Evolutionary conservation across 805 yeast species (phyloP), one percentile per base, ranked within the genome.

Genomic region (Kregervanrija delftensis): DNA sequence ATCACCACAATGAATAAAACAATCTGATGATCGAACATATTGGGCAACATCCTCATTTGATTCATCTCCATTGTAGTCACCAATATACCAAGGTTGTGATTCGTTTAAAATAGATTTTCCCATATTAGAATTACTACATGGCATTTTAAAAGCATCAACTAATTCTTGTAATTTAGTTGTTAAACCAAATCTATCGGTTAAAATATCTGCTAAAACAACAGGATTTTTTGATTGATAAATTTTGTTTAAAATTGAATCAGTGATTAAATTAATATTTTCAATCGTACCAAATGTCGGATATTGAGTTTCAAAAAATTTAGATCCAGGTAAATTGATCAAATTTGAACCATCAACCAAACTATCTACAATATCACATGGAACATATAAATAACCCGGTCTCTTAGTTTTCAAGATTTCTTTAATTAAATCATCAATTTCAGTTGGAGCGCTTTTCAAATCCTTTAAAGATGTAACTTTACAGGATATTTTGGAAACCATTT

Each of bases 71-170:
- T 73, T 77, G 60, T 83, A 90, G 33, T 76, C 79, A 34, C 96
- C 96, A 48, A 80, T 71, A 57, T 75, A 89, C 39, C 73, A 69
- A 8, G 73, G 67, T 48, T 72, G 67, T n/a, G 77, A 63, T 65
- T 89, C 97, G 63, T 89, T 81, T 35, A 89, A 63, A 17, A 78
- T 63, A 8, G 86, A 81, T 61, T 88, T 83, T 12, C 89, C 95
- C 76, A 76, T 77, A 41, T 74, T 69, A 1, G 89, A 76, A 8
- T 80, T 68, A 61, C 63, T 85, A 52, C 71, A 77, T 60, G 77
- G 81, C 57, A 76, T 73, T 42, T 67, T 66, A 49, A 86, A 65
- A 45, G 56, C 56, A 35, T 68, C 58, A 12, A 80, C 75, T 36
- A 90, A 67, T 17, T 69, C 54, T 48, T 75, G 71, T 42, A 83